Conservation (phyloP, 1,284 basidiomycete species). For the Trichosporon sp. region DNA sequence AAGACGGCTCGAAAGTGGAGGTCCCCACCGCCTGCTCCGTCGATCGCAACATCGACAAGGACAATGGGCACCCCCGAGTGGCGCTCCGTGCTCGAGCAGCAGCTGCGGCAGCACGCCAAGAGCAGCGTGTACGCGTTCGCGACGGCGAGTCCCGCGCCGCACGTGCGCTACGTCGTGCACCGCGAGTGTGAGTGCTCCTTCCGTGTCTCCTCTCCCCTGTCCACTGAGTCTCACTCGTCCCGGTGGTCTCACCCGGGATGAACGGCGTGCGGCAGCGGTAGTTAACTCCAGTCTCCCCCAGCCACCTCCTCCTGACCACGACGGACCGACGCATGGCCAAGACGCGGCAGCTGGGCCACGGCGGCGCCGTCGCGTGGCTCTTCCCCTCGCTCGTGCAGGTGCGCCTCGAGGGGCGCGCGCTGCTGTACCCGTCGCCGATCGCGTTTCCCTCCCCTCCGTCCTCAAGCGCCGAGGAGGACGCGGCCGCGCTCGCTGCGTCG, state of each 20-base stretch:
- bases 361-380: constrained; percentile 44
- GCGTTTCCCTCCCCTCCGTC: background rate
- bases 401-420: constrained; percentile 40
- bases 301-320: constrained; percentile 38
- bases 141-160: constrained; percentile 28
- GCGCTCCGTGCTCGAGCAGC: background rate
- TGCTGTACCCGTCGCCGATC: constrained; percentile 7
- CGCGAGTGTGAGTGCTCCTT: constrained; percentile 30
- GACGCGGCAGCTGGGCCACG: constrained; percentile 35
- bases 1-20: too few relatives aligned
- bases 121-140: constrained; percentile 34
- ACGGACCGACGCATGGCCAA: constrained; percentile 48
- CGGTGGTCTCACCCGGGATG: too few relatives aligned
- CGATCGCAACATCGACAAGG: background rate
- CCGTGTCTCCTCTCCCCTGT: too few relatives aligned
- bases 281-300: constrained; percentile 30
- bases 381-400: constrained; percentile 42
- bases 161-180: constrained; percentile 45
- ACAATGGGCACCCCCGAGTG: background rate
- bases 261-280: too few relatives aligned
- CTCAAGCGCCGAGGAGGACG: background rate
- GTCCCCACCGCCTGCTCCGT: too few relatives aligned
- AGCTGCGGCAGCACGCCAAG: background rate
- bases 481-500: background rate
- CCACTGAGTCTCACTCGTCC: too few relatives aligned